Conservation (phyloP, 345 rosid genomes). For the Lepidium africanum region DNA sequence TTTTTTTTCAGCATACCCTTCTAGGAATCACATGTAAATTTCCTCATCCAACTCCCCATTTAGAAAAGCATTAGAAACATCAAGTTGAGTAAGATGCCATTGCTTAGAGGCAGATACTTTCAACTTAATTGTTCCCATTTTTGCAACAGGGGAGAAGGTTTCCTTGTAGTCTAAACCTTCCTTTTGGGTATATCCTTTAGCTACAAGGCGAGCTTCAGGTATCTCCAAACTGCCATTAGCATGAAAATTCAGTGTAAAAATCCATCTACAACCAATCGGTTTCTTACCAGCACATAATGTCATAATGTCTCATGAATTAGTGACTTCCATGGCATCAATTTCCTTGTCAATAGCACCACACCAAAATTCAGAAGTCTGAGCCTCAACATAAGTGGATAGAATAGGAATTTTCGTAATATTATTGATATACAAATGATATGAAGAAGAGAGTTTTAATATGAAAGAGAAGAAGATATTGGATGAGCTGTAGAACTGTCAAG, state of each 20-base stretch:
- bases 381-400: background rate
- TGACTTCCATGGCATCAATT: accelerated
- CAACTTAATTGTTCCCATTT: background rate
- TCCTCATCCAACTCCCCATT: background rate
- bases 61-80: background rate
- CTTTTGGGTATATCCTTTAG: background rate
- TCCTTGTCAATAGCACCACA: background rate
- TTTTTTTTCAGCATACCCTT: background rate
- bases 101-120: background rate
- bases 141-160: background rate
- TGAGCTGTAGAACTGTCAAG: no score
- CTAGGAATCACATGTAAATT: background rate
- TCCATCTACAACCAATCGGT: background rate
- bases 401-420: background rate
- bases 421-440: background rate
- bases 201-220: background rate
- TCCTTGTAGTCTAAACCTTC: background rate
- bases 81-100: background rate
- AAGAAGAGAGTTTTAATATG: background rate
- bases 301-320: accelerated
- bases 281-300: background rate
- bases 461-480: no score
- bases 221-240: background rate
- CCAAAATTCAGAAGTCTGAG: background rate
- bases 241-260: background rate